Evolutionary conservation across 2,329 filamentous ascomycete species (phyloP).

Genomic region (Colletotrichum sp.): DNA sequence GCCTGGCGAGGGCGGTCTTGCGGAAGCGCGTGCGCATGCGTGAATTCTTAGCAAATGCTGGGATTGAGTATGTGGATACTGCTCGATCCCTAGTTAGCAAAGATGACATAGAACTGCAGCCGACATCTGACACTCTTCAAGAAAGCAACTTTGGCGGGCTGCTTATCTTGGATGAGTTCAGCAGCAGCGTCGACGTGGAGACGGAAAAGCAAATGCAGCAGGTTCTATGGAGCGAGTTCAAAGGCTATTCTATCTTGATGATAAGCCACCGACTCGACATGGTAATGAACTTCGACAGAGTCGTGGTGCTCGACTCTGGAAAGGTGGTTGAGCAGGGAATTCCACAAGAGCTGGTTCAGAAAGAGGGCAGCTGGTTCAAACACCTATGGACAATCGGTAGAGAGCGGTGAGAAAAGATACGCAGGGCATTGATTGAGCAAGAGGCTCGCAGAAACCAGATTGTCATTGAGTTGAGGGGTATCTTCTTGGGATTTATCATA

Average conservation of each 20-base stretch:
- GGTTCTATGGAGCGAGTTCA: conserved; percentile 24
- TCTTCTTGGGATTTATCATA: background rate
- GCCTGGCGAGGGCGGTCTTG: conserved; percentile 6
- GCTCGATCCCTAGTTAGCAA: background rate
- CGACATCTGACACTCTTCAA: background rate
- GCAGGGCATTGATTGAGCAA: background rate
- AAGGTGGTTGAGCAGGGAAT: conserved; percentile 37
- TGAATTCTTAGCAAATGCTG: background rate
- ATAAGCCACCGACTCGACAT: conserved; percentile 43
- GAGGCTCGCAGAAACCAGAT: background rate
- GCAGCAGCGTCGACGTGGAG: conserved; percentile 35
- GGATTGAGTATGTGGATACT: background rate
- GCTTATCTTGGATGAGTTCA: conserved; percentile 37
- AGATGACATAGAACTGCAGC: background rate
- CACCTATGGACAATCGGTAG: background rate
- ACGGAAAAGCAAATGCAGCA: conserved; percentile 32
- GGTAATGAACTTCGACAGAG: conserved; percentile 50
- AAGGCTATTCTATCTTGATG: conserved; percentile 38
- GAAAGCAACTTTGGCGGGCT: conserved; percentile 35
- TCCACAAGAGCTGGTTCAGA: background rate
- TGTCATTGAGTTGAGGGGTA: background rate
- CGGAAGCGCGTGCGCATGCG: background rate
- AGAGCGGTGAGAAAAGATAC: background rate
- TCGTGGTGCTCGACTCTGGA: conserved; percentile 48
- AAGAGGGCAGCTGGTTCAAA: background rate